These are phyloP conservation scores for Paecilomyces sp. DNA, from an alignment of 2,329 filamentous ascomycete species.

Conservation along the genomic window DNA sequence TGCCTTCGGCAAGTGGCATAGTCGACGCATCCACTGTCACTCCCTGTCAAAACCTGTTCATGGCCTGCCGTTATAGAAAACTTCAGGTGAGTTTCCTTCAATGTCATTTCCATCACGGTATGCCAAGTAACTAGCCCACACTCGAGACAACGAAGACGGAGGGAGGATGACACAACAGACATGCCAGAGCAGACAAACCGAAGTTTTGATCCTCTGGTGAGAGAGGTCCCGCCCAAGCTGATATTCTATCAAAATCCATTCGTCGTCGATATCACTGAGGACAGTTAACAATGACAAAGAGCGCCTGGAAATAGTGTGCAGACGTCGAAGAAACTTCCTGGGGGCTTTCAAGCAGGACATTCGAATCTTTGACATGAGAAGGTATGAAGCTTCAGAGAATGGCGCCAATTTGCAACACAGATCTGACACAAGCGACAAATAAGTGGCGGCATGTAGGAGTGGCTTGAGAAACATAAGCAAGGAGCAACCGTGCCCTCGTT, in stretches of 20 bases:
- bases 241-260: background rate
- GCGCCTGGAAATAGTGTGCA: background rate
- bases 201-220: constrained; percentile 90
- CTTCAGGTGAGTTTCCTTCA: constrained; percentile 6
- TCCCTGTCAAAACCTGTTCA: constrained; percentile 5
- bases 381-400: constrained; percentile 1
- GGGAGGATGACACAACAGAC: constrained; percentile 7
- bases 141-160: constrained; percentile 3
- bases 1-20: constrained; percentile 3
- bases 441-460: background rate
- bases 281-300: background rate
- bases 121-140: background rate
- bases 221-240: constrained; percentile 63
- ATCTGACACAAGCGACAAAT: background rate
- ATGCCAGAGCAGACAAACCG: constrained; percentile 64
- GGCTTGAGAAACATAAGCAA: background rate
- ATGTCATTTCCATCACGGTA: background rate
- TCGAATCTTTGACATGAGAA: background rate
- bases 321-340: constrained; percentile 5
- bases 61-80: background rate
- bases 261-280: background rate
- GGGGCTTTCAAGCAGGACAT: constrained; percentile 1
- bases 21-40: constrained; percentile 3
- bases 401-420: background rate
- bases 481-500: constrained; percentile 3